Conservation (phyloP, 345 rosid species). For the Pugionium cornutum region DNA sequence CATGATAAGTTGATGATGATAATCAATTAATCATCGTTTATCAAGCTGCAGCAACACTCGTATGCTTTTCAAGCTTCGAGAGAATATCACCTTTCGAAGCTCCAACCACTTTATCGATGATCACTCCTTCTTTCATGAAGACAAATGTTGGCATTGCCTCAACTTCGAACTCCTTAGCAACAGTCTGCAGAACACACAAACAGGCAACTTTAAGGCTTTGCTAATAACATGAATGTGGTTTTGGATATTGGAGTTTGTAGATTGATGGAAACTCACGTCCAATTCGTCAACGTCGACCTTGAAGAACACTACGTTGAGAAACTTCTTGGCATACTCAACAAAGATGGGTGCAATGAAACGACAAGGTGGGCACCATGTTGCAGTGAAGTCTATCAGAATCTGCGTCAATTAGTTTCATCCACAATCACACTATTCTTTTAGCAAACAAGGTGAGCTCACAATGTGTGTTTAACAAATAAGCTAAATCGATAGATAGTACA, state of each 20-base stretch:
- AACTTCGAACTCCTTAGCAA: constrained; percentile 59
- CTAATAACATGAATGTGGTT: background rate
- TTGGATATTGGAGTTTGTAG: background rate
- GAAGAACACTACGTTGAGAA: constrained; percentile 51
- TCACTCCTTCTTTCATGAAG: constrained; percentile 56
- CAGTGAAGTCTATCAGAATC: constrained; percentile 76
- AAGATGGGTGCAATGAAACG: constrained; percentile 67
- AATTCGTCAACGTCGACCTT: constrained; percentile 78
- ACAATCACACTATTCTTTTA: background rate
- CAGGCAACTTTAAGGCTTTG: background rate
- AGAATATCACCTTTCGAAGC: constrained; percentile 64
- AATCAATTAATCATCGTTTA: background rate
- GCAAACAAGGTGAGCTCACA: no score
- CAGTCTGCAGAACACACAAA: constrained; percentile 44
- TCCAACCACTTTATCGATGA: constrained; percentile 60
- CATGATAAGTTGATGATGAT: background rate
- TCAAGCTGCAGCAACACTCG: constrained; percentile 44
- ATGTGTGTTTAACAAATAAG: background rate
- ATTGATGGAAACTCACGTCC: constrained; percentile 34
- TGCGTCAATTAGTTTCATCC: constrained; percentile 19
- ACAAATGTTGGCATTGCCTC: constrained; percentile 82
- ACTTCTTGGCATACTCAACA: constrained; percentile 55
- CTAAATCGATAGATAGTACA: background rate
- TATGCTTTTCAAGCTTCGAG: constrained; percentile 50
- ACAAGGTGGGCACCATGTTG: constrained; percentile 83